Conservation (phyloP, 257 asterid genomes). For the Solanum clarkiae region DNA sequence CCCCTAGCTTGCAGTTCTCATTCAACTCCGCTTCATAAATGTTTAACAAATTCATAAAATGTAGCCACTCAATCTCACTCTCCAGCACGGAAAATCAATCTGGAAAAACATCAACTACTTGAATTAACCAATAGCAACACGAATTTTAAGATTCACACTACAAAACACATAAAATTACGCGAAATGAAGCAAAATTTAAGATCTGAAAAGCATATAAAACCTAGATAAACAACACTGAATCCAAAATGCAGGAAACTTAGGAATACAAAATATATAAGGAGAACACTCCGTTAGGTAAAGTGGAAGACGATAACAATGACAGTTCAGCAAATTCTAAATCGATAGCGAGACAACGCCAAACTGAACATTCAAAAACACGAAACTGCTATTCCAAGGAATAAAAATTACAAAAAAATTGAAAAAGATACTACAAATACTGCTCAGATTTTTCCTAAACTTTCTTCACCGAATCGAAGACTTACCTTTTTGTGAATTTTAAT, state of each 20-base stretch:
- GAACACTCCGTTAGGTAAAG: slow-evolving; percentile 43
- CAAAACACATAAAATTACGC: neutral
- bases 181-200: neutral
- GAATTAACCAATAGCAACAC: neutral
- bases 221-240: neutral
- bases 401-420: neutral
- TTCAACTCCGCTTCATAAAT: slow-evolving; percentile 4
- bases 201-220: neutral
- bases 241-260: slow-evolving; percentile 11
- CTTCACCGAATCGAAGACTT: neutral
- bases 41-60: neutral
- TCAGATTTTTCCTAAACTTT: neutral
- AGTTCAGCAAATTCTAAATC: slow-evolving; percentile 33
- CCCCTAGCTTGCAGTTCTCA: neutral
- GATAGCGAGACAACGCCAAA: slow-evolving; percentile 42
- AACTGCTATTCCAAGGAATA: neutral
- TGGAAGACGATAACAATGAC: slow-evolving; percentile 45
- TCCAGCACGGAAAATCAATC: neutral
- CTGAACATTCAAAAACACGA: neutral
- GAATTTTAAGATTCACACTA: neutral
- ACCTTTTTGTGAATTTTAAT: slow-evolving; percentile 18
- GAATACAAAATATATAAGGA: slow-evolving; percentile 7
- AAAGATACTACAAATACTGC: neutral
- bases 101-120: neutral
- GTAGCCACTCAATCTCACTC: slow-evolving; percentile 3